These are phyloP conservation scores for Chrysoporthe deuterocubensis DNA, from an alignment of 2,329 filamentous ascomycete genomes.

Conservation along the genomic window DNA sequence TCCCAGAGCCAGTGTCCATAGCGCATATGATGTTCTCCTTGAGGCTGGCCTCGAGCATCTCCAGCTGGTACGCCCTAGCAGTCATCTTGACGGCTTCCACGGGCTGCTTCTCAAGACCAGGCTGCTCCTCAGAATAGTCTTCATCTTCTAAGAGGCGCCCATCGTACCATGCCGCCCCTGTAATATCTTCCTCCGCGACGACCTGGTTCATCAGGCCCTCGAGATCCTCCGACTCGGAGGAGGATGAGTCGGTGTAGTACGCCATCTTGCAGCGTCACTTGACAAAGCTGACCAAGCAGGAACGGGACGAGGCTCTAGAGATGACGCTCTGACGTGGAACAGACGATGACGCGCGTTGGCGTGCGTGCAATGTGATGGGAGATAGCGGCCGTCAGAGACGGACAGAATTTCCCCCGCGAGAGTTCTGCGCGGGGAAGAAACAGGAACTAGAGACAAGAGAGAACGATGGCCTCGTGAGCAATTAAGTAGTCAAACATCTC, in stretches of 20 bases:
- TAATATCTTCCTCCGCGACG: constrained; percentile 66
- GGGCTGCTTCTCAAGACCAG: background rate
- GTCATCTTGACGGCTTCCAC: constrained; percentile 38
- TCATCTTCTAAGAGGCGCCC: background rate
- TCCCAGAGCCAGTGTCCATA: constrained; percentile 81
- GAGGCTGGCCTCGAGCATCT: constrained; percentile 75
- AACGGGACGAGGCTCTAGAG: background rate
- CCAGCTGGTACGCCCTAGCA: constrained; percentile 69
- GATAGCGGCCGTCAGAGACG: background rate
- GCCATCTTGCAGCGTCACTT: constrained; percentile 24
- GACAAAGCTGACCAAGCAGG: background rate
- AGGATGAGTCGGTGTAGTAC: constrained; percentile 22
- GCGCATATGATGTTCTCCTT: constrained; percentile 72
- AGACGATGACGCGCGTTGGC: constrained; percentile 2
- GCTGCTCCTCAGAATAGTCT: background rate
- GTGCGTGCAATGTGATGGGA: background rate
- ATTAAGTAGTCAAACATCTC: background rate
- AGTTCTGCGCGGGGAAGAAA: too few relatives aligned
- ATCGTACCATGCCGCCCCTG: constrained; percentile 15
- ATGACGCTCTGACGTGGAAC: background rate
- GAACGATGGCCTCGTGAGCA: background rate
- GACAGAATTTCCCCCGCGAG: background rate
- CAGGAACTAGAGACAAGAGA: background rate
- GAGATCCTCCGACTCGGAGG: constrained; percentile 14
- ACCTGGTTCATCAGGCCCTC: constrained; percentile 79